phyloP scores from a whole-genome alignment of 495 filamentous ascomycete genomes.

The Pyrenula aspistea region DNA sequence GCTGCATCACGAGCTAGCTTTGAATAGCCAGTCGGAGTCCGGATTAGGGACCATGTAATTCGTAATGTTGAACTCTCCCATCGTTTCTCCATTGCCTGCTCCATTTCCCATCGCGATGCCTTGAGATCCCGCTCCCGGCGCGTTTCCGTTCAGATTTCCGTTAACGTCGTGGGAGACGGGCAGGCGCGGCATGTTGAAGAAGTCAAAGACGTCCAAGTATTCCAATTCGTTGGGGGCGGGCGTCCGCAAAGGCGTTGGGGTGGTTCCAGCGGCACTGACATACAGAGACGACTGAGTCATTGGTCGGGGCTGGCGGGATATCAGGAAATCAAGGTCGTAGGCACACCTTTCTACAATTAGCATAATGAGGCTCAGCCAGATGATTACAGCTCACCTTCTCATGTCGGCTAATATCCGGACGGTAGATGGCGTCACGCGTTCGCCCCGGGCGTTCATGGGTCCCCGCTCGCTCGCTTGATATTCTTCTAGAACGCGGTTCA shows the following conservation, averaged over 20 bases:
- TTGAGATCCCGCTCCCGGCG: background rate
- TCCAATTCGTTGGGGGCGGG: slow-evolving; percentile 70
- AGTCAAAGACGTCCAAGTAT: slow-evolving; percentile 87
- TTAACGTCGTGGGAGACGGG: slow-evolving; percentile 29
- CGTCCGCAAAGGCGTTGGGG: slow-evolving; percentile 39
- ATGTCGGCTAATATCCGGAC: slow-evolving; percentile 84
- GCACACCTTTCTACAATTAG: slow-evolving; percentile 26
- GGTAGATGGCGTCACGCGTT: slow-evolving; percentile 64
- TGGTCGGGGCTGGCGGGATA: slow-evolving; percentile 63
- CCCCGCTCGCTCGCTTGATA: slow-evolving; percentile 37
- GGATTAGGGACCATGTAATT: slow-evolving; percentile 35
- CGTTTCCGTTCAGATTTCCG: slow-evolving; percentile 4
- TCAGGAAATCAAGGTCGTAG: slow-evolving; percentile 78
- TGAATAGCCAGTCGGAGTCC: slow-evolving; percentile 35
- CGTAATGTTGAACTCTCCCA: slow-evolving; percentile 35
- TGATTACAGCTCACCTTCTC: slow-evolving; percentile 40
- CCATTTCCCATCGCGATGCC: background rate
- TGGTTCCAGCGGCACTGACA: slow-evolving; percentile 17
- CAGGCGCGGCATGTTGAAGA: slow-evolving; percentile 78
- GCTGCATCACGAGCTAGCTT: slow-evolving; percentile 22
- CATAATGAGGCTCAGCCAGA: background rate
- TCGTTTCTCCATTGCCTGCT: background rate
- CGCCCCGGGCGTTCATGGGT: slow-evolving; percentile 30
- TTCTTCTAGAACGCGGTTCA: slow-evolving; percentile 75
- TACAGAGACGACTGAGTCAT: slow-evolving; percentile 21